Percentiles rank a stretch among this genome's conserved stretches.
Evolutionary conservation across 2,329 filamentous ascomycete genomes (phyloP).

Genomic region (Neoascochyta sp.): DNA sequence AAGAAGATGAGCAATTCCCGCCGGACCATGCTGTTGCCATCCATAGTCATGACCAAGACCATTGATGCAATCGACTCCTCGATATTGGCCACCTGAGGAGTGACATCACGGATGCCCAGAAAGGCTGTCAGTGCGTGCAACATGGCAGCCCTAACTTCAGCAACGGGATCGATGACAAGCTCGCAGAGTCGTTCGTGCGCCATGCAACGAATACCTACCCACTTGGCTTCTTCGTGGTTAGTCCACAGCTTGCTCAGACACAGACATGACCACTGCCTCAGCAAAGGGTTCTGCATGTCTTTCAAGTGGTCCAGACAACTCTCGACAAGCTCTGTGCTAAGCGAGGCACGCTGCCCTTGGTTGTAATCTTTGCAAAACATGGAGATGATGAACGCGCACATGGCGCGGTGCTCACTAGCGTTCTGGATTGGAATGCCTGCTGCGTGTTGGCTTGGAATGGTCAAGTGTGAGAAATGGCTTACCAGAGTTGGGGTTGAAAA

Average conservation of each 20-base stretch:
- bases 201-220: constrained; percentile 85
- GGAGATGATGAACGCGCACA: constrained; percentile 96
- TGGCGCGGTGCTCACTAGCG: constrained; percentile 90
- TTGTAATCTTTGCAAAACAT: constrained; percentile 96
- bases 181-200: constrained; percentile 78
- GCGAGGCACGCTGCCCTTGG: constrained; percentile 86
- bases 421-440: constrained; percentile 74
- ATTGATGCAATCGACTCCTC: constrained; percentile 89
- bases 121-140: constrained; percentile 91
- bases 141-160: constrained; percentile 91
- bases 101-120: constrained; percentile 87
- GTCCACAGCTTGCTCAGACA: constrained; percentile 95
- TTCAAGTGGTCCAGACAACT: constrained; percentile 80
- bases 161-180: constrained; percentile 78
- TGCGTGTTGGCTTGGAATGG: constrained; percentile 7
- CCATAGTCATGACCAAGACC: constrained; percentile 84
- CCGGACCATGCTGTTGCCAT: constrained; percentile 90
- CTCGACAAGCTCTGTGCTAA: constrained; percentile 84
- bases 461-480: not conserved
- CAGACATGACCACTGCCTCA: constrained; percentile 92
- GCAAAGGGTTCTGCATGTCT: constrained; percentile 80
- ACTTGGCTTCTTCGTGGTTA: constrained; percentile 88
- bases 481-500: constrained; percentile 76
- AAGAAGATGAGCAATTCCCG: constrained; percentile 92
- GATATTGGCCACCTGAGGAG: constrained; percentile 82